Percentiles rank a stretch among this genome's conserved stretches.
phyloP scores from a whole-genome alignment of 2,329 filamentous ascomycete genomes.

The Byssoonygena ceratinophila region DNA sequence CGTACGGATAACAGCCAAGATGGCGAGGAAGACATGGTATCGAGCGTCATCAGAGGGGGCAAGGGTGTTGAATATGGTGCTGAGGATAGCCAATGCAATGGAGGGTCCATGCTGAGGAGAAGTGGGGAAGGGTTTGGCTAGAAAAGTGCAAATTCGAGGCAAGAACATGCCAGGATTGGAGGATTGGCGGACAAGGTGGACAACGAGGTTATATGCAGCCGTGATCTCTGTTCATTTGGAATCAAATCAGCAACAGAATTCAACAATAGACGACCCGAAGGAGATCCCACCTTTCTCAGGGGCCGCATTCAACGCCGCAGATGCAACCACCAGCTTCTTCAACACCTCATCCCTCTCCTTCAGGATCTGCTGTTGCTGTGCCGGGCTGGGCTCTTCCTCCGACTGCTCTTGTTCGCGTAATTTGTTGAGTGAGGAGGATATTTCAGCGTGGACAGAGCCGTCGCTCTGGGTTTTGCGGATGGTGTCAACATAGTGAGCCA shows the following conservation, averaged over 20 bases:
- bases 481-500: slow-evolving; percentile 85
- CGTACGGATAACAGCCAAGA: slow-evolving; percentile 69
- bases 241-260: slow-evolving; percentile 9
- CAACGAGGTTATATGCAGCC: slow-evolving; percentile 89
- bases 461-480: slow-evolving; percentile 53
- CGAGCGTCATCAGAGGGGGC: slow-evolving; percentile 64
- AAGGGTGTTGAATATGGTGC: slow-evolving; percentile 94
- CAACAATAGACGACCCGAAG: not conserved
- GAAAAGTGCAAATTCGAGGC: slow-evolving; percentile 76
- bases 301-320: slow-evolving; percentile 64
- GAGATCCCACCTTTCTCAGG: slow-evolving; percentile 63
- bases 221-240: slow-evolving; percentile 66
- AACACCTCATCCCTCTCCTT: slow-evolving; percentile 71
- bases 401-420: slow-evolving; percentile 45
- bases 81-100: slow-evolving; percentile 79
- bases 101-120: slow-evolving; percentile 76
- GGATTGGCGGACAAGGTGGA: slow-evolving; percentile 82
- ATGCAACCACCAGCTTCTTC: slow-evolving; percentile 77
- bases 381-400: slow-evolving; percentile 41
- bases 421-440: slow-evolving; percentile 57
- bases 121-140: slow-evolving; percentile 73
- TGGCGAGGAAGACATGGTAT: slow-evolving; percentile 82
- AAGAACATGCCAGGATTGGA: slow-evolving; percentile 77
- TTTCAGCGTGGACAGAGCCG: slow-evolving; percentile 48
- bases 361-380: slow-evolving; percentile 22